Evolutionary conservation across 306 rosid genomes (phyloP).

Genomic region (Malus sieversii): DNA sequence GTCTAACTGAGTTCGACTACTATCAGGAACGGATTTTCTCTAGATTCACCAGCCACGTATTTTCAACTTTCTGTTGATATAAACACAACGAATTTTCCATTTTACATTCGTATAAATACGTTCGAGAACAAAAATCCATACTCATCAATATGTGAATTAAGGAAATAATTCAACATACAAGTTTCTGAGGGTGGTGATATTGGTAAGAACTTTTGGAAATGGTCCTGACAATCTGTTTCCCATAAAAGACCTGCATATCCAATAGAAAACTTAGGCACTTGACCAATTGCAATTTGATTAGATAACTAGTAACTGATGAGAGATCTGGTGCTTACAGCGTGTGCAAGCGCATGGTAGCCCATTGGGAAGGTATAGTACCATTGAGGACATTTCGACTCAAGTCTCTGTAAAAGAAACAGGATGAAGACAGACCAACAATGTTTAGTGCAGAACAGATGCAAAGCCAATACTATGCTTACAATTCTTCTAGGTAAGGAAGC

Average conservation of each 20-base stretch:
- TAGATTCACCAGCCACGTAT: background rate
- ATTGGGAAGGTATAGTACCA: slow-evolving; percentile 66
- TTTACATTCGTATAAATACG: too few relatives aligned
- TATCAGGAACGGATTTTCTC: background rate
- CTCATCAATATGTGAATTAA: slow-evolving; percentile 6
- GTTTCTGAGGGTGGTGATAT: slow-evolving; percentile 70
- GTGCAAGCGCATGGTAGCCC: slow-evolving; percentile 62
- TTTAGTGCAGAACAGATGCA: background rate
- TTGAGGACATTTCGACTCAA: slow-evolving; percentile 63
- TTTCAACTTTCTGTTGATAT: background rate
- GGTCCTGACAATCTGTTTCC: slow-evolving; percentile 89
- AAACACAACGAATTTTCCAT: background rate
- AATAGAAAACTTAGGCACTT: slow-evolving; percentile 10
- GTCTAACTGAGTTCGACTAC: background rate
- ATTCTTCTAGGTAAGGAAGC: slow-evolving; percentile 46
- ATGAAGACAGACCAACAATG: background rate
- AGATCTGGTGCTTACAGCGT: slow-evolving; percentile 48
- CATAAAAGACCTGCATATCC: slow-evolving; percentile 66
- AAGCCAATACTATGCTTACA: slow-evolving; percentile 44
- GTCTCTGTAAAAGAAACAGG: slow-evolving; percentile 39
- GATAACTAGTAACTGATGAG: slow-evolving; percentile 1
- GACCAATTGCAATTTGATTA: background rate
- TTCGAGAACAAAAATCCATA: background rate
- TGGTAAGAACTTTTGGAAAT: slow-evolving; percentile 76
- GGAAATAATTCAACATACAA: slow-evolving; percentile 48